Evolutionary conservation across 2,329 filamentous ascomycete species (phyloP), one percentile per base, ranked within the genome.

Genomic region (Ciborinia camelliae): DNA sequence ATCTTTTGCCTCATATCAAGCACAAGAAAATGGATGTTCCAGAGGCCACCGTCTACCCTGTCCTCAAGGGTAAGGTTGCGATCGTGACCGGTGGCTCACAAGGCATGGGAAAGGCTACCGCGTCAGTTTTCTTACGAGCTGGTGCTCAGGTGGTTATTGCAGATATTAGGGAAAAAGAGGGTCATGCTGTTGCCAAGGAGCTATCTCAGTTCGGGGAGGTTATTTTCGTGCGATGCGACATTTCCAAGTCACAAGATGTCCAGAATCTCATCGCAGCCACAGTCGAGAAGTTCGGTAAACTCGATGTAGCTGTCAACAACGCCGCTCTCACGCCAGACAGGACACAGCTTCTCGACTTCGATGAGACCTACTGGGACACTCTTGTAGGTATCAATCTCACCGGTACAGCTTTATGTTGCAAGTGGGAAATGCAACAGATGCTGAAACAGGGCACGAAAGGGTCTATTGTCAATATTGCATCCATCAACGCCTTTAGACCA

Each of bases 251-350:
- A 20, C 50, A 26, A 20, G 60, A 63, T 28, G 60, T 55, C 14
- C 50, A 55, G 8, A 63, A 63, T 28, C 60, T 63, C 30, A 54
- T 63, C 43, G 50, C 37, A n/a, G 6, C n/a, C 57, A 77, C 79
- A 23, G 72, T 84, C 18, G 68, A 75, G 28, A 77, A 77, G 45
- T 81, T 82, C 62, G 83, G 82, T 7, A 79, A 78, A 60, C 78
- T 85, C 15, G 80, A 84, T 68, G 82, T 82, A 5, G 81, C 82
- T 28, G 82, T 81, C 10, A 85, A 86, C 60, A 77, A 84, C 12
- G 84, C 84, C 0, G 18, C 73, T 68, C 0, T 77, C 51, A 63
- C 50, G 12, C 60, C 60, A 4, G 60, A 63, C 30, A 57, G 9
- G 6, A 63, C 61, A 26, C 32, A 43, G 4, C 51, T 63, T 37